Evolutionary conservation across 208 protist genomes (phyloP).

Genomic region (Sergeia podlipaevii): DNA sequence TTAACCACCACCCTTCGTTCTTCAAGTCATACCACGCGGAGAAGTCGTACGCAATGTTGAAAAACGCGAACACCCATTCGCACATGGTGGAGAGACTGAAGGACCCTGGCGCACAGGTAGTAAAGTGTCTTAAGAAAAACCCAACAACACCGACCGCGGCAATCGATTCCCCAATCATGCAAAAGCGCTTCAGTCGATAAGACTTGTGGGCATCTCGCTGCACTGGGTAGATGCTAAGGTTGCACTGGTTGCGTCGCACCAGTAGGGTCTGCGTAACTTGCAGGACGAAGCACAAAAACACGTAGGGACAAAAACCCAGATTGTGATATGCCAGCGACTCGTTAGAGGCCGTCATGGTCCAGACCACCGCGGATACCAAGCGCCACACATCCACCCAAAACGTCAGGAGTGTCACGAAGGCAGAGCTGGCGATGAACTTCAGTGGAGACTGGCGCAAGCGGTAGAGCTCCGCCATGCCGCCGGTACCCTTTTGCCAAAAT

Average conservation of each 20-base stretch:
- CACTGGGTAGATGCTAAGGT: constrained; percentile 50
- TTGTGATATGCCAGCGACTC: constrained; percentile 63
- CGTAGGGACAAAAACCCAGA: constrained; percentile 49
- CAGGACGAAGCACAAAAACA: constrained; percentile 49
- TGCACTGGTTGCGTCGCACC: constrained; percentile 43
- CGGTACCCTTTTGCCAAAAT: constrained; percentile 49
- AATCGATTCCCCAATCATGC: constrained; percentile 34
- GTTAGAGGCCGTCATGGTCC: constrained; percentile 56
- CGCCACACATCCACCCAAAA: constrained; percentile 48
- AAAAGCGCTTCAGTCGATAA: constrained; percentile 33
- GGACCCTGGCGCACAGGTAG: constrained; percentile 57
- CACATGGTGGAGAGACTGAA: constrained; percentile 68
- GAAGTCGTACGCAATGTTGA: constrained; percentile 65
- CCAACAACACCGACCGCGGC: constrained; percentile 31
- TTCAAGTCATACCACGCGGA: constrained; percentile 60
- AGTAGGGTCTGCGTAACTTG: constrained; percentile 35
- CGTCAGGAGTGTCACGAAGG: constrained; percentile 40
- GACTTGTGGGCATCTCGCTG: constrained; percentile 35
- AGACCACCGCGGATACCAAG: constrained; percentile 34
- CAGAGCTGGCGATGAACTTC: constrained; percentile 37
- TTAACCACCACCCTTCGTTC: constrained; percentile 65
- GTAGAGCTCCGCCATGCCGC: constrained; percentile 44
- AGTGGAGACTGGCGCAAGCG: constrained; percentile 12
- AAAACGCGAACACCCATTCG: constrained; percentile 59
- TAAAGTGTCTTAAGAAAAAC: constrained; percentile 46